Base-by-base conservation (phyloP, 495 filamentous ascomycete species). In the Trichoderma gamsii region DNA sequence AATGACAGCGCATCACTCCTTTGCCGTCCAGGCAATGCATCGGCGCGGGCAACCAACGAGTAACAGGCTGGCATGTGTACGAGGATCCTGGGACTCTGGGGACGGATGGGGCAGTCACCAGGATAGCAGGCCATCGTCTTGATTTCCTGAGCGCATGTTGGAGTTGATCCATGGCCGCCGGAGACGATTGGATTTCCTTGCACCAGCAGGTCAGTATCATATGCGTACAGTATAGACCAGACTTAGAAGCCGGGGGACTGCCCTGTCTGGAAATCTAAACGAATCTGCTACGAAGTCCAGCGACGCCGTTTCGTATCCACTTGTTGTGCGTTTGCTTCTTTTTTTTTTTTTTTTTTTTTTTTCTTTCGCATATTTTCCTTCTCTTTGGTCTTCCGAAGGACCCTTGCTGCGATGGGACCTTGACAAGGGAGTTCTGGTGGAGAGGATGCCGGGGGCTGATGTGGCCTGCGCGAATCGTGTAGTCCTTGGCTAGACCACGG, bases 351-450 rank as follows among this genome's bases (percentile, higher is more conserved):
- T 32, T 16, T 9, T 15, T 61, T n/a, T n/a, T n/a, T n/a, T n/a
- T n/a, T n/a, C n/a, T n/a, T n/a, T n/a, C 11, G 7, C 56, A 13
- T 32, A 18, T 61, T 32, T 32, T 18, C 35, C 9, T 61, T 61
- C 25, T 61, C 16, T 21, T 61, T 61, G 56, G 23, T 7, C 11
- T 61, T 52, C 27, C 27, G 56, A 61, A 18, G 25, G 27, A 32
- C 56, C 56, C 56, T 61, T 61, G 56, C 56, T 61, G 56, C 56
- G 16, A 61, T 61, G 56, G 56, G 29, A 61, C 56, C 56, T 61
- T 29, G 56, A 61, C 56, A 27, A 56, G 56, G 56, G 56, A 32
- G 56, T 32, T 3, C 18, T 29, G 56, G 23, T 61, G 56, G 56
- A 18, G 56, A 25, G 12, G 49, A 52, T 21, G 49, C 56, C 29